These are phyloP conservation scores for Colletotrichum camelliae DNA, from an alignment of 2,329 filamentous ascomycete genomes.

Conservation along the genomic window DNA sequence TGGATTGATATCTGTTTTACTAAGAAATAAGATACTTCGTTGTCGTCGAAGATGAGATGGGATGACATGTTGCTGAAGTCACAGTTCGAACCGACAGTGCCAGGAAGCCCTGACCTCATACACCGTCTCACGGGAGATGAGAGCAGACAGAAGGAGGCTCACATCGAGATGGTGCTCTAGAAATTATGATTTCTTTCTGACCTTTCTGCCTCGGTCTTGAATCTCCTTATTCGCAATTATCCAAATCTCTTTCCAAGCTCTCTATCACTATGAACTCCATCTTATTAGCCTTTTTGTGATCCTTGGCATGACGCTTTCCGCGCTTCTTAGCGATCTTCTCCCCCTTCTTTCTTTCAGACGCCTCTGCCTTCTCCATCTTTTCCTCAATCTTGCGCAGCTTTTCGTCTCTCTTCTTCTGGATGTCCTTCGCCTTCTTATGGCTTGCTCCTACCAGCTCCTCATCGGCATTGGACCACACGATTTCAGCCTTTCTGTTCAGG, in stretches of 20 bases:
- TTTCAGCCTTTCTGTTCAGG: background rate
- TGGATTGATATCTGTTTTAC: too few species aligned
- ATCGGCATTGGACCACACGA: background rate
- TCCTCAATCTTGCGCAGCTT: background rate
- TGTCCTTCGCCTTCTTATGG: background rate
- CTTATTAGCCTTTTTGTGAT: background rate
- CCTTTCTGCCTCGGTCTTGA: background rate
- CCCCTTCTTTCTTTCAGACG: background rate
- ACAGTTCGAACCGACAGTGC: background rate
- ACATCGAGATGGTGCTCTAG: background rate
- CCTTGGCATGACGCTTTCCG: background rate
- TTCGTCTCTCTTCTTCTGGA: background rate
- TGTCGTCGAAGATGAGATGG: too few species aligned
- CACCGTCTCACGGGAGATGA: background rate
- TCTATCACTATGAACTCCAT: background rate
- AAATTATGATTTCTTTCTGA: background rate
- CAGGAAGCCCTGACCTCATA: background rate
- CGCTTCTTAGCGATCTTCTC: background rate
- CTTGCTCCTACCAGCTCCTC: background rate
- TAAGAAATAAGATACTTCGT: too few species aligned
- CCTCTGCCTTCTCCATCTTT: background rate
- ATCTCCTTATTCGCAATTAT: background rate
- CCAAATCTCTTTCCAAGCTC: background rate
- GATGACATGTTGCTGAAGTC: too few species aligned
- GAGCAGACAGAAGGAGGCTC: background rate